phyloP scores from a whole-genome alignment of 1,284 basidiomycete species.

The Mycosarcoma maydis region DNA sequence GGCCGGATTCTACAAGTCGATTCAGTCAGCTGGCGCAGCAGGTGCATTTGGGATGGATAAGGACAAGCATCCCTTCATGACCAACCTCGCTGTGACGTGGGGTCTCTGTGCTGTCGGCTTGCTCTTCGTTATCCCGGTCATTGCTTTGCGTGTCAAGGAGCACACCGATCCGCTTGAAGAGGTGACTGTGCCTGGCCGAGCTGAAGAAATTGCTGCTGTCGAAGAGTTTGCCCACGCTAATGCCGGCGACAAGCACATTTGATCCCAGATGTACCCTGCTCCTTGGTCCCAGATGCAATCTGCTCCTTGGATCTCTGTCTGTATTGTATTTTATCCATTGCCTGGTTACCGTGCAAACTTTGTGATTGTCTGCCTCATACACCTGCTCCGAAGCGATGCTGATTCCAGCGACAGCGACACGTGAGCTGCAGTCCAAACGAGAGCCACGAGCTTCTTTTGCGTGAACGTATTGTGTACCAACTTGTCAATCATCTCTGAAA shows the following conservation, averaged over 20 bases:
- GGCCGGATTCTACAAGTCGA: slow-evolving; percentile 59
- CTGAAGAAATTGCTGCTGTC: slow-evolving; percentile 44
- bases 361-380: too few species aligned
- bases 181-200: slow-evolving; percentile 50
- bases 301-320: background rate
- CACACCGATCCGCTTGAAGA: slow-evolving; percentile 47
- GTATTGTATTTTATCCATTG: background rate
- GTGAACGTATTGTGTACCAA: too few species aligned
- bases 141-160: slow-evolving; percentile 49
- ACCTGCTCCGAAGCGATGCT: too few species aligned
- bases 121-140: slow-evolving; percentile 51
- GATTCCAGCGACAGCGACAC: too few species aligned
- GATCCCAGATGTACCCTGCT: background rate
- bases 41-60: slow-evolving; percentile 55
- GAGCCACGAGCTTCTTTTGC: too few species aligned
- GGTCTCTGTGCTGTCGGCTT: slow-evolving; percentile 51
- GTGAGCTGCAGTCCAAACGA: too few species aligned
- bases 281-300: too few species aligned
- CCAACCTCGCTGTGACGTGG: slow-evolving; percentile 57
- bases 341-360: too few species aligned
- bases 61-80: slow-evolving; percentile 53
- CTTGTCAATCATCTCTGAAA: too few species aligned
- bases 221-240: slow-evolving; percentile 8
- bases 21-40: slow-evolving; percentile 58
- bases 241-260: slow-evolving; percentile 19